phyloP scores from a whole-genome alignment of 2,329 filamentous ascomycete genomes.

The Beauveria bassiana region DNA sequence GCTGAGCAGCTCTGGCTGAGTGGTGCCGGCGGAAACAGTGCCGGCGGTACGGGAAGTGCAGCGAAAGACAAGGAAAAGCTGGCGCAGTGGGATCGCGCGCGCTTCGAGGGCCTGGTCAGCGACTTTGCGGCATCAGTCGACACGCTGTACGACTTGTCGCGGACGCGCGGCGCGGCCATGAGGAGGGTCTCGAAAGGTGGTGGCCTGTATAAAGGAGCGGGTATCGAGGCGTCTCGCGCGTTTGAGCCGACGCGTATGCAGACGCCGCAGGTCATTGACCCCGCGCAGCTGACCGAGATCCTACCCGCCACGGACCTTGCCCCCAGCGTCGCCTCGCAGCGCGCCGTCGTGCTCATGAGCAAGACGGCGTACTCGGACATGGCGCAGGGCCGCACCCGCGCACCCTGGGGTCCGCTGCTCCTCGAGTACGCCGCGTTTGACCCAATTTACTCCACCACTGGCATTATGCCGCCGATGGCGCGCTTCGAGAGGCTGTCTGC shows the following conservation, averaged over 20 bases:
- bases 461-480: conserved; percentile 57
- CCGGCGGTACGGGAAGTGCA: conserved; percentile 31
- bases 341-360: conserved; percentile 43
- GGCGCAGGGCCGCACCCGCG: conserved; percentile 31
- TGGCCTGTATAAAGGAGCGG: conserved; percentile 27
- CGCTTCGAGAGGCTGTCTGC: conserved; percentile 56
- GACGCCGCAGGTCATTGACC: conserved; percentile 53
- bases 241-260: conserved; percentile 56
- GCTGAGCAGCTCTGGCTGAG: conserved; percentile 64
- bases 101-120: conserved; percentile 66
- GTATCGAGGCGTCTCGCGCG: conserved; percentile 38
- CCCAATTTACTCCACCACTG: conserved; percentile 52
- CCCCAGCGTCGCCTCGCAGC: conserved; percentile 22
- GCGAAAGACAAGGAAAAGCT: conserved; percentile 46
- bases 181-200: conserved; percentile 21
- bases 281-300: conserved; percentile 42
- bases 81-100: conserved; percentile 60
- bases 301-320: conserved; percentile 31
- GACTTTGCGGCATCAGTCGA: conserved; percentile 74
- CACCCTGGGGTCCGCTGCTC: conserved; percentile 50
- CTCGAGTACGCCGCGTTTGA: conserved; percentile 65
- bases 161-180: conserved; percentile 43
- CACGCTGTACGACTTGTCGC: conserved; percentile 68
- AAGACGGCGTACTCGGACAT: conserved; percentile 45
- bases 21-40: conserved; percentile 40